Base-by-base conservation (phyloP, 164 flowering plant genomes). In the Dillenia turbinata region DNA sequence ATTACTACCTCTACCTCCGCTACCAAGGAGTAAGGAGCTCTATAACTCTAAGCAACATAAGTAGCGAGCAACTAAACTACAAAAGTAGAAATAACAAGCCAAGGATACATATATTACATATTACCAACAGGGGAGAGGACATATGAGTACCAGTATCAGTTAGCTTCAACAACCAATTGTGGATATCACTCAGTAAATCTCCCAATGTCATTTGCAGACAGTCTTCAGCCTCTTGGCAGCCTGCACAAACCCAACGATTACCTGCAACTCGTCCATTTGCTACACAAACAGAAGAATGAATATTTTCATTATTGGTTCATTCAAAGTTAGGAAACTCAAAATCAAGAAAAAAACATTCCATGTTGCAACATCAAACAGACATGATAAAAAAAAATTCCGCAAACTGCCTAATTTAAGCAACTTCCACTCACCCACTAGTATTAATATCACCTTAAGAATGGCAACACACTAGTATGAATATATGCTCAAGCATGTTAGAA, bases 221-320 rank as follows among this genome's bases (percentile, higher is more conserved):
- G 85, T 78, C 79, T 93, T 93, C 70, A 88, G 75, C 67, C 92
- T 80, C 85, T 84, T 93, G 0, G 97, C 96, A 44, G 96, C 86
- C 69, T 88, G 80, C 60, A 79, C 94, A 68, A 93, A 93, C 55
- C 90, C 92, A 14, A 74, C 75, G 19, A 93, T 88, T n/a, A 93
- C 98, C 80, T 93, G 96, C 78, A 88, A 66, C 87, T 93, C 98
- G 59, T 93, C 98, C 89, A 93, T 77, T 87, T 88, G 92, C 96
- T 92, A 58, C 81, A 78, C 62, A 52, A 69, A 59, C 47, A 56
- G 57, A 54, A 60, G 43, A 71, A 71, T 61, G 40, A 33, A 33
- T 33, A 33, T 33, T 33, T 33, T 33, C 40, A 33, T 33, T 33
- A 33, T 33, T 6, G 6, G 40, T 33, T 33, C 40, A 33, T 33